Evolutionary conservation across 768 basidiomycete species (phyloP).

Genomic region (Tricholoma flavovirens): DNA sequence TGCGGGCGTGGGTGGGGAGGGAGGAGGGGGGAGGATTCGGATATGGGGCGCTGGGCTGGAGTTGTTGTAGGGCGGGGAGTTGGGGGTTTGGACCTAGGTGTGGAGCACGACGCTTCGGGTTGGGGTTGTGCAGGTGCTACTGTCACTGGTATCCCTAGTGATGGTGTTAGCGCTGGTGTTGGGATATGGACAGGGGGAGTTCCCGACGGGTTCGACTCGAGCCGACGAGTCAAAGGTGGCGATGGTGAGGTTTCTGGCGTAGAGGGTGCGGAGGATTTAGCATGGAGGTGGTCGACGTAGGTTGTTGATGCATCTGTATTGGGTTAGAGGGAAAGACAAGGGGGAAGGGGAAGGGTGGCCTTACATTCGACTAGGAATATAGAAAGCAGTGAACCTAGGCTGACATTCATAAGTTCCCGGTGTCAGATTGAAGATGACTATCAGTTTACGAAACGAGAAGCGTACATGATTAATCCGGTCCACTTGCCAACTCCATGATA

Average conservation of each 20-base stretch:
- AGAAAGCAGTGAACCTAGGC: slow-evolving; percentile 55
- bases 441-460: too few relatives aligned
- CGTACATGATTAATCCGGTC: too few relatives aligned
- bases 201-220: neutral
- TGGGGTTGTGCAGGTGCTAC: too few relatives aligned
- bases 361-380: slow-evolving; percentile 82
- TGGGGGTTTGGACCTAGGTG: too few relatives aligned
- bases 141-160: neutral
- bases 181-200: neutral
- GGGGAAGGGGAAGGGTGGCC: slow-evolving; percentile 25
- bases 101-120: too few relatives aligned
- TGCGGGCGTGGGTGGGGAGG: neutral
- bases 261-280: slow-evolving; percentile 38
- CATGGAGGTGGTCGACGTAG: slow-evolving; percentile 67
- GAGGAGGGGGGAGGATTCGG: slow-evolving; percentile 7
- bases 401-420: too few relatives aligned
- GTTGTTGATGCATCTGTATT: slow-evolving; percentile 63
- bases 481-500: too few relatives aligned
- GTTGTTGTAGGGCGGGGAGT: neutral
- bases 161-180: neutral
- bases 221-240: too few relatives aligned
- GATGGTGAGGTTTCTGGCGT: slow-evolving; percentile 29
- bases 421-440: too few relatives aligned
- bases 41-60: neutral
- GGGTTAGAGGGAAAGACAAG: neutral